phyloP scores from a whole-genome alignment of 441 rosid genomes.

The Eutrema salsugineum region DNA sequence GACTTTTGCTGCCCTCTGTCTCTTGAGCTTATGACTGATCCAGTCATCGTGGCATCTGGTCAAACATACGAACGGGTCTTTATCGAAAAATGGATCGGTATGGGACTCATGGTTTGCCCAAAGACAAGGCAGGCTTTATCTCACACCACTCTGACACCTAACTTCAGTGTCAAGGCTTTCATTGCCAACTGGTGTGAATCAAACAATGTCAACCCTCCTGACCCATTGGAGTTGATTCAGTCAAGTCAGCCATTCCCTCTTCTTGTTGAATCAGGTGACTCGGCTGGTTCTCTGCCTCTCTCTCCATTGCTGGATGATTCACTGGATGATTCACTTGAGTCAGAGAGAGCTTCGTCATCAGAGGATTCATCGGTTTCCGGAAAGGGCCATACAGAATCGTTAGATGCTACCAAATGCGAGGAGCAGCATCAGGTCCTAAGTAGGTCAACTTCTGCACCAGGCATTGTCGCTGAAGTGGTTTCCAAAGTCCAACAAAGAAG shows the following conservation, averaged over 20 bases:
- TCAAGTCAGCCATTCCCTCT: conserved; percentile 49
- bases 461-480: conserved; percentile 39
- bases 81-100: conserved; percentile 84
- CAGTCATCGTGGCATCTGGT: conserved; percentile 92
- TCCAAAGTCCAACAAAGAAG: conserved; percentile 41
- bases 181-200: conserved; percentile 91
- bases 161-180: conserved; percentile 86
- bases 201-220: conserved; percentile 72
- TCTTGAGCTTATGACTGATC: conserved; percentile 95
- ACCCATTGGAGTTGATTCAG: conserved; percentile 54
- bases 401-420: conserved; percentile 36
- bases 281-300: background rate
- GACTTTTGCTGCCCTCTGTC: conserved; percentile 95
- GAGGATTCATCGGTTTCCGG: conserved; percentile 42
- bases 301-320: conserved; percentile 1
- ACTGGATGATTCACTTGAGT: conserved; percentile 1
- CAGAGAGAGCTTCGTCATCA: conserved; percentile 27
- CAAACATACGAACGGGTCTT: conserved; percentile 90
- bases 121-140: conserved; percentile 75
- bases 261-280: conserved; percentile 36
- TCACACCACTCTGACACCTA: conserved; percentile 77
- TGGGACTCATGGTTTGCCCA: conserved; percentile 89
- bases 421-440: conserved; percentile 37
- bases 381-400: conserved; percentile 43
- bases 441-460: conserved; percentile 64